Conservation (phyloP, 305 asterid genomes). For the Fraxinus sp. region DNA sequence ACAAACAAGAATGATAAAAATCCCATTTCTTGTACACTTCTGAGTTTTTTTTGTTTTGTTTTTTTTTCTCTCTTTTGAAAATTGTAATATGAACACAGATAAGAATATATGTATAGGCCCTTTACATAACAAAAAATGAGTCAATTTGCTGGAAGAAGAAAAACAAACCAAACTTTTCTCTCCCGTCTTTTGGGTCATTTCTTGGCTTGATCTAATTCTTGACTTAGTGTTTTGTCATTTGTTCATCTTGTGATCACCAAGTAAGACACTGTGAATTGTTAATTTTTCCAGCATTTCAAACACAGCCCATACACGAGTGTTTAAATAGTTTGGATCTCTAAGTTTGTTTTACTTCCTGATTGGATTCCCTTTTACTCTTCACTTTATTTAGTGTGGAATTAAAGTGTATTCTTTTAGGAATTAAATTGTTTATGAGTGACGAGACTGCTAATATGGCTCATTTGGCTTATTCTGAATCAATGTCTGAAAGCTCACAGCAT, state of each 20-base stretch:
- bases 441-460: conserved; percentile 39
- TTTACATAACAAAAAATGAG: not conserved
- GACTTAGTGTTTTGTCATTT: not conserved
- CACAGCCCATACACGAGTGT: not conserved
- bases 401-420: not conserved
- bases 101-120: not conserved
- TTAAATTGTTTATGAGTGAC: not conserved
- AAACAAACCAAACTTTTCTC: not conserved
- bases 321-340: not conserved
- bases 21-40: not conserved
- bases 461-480: conserved; percentile 40
- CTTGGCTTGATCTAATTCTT: not conserved
- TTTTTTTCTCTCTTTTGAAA: not conserved
- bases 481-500: conserved; percentile 50
- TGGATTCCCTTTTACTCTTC: not conserved
- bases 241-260: not conserved
- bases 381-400: not conserved
- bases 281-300: not conserved
- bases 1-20: not conserved
- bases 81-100: not conserved
- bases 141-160: not conserved
- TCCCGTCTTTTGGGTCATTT: not conserved
- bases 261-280: not conserved
- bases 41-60: not conserved
- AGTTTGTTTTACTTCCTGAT: not conserved